A percentile compares a stretch with the other conserved stretches of the same genome.
phyloP scores from a whole-genome alignment of 805 yeast species.

The Diddensiella caesifluorescens region DNA sequence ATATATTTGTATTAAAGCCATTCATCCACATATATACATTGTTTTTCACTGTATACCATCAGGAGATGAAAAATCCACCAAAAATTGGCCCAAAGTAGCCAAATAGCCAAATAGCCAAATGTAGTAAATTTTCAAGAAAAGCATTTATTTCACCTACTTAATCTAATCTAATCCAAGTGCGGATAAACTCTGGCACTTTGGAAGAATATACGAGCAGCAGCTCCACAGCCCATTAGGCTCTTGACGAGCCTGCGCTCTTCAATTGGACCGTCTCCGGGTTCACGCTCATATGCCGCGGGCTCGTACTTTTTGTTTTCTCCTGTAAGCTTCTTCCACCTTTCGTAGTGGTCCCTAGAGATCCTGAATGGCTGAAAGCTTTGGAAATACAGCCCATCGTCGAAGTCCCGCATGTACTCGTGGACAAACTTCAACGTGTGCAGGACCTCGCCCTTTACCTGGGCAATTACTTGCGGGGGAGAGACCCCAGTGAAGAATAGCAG shows the following conservation, averaged over 20 bases:
- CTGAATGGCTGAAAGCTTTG: constrained; percentile 55
- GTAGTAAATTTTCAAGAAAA: too few species aligned
- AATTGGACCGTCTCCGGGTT: constrained; percentile 38
- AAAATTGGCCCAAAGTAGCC: too few species aligned
- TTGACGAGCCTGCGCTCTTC: constrained; percentile 39
- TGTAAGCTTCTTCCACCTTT: constrained; percentile 47
- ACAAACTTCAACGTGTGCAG: constrained; percentile 52
- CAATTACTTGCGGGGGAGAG: constrained; percentile 33
- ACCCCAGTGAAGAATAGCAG: constrained; percentile 43
- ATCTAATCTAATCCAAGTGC: constrained; percentile 18
- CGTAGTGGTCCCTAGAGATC: constrained; percentile 46
- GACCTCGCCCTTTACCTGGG: constrained; percentile 38
- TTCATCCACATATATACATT: too few species aligned
- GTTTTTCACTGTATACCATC: too few species aligned
- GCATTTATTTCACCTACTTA: too few species aligned
- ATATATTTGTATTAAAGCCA: too few species aligned
- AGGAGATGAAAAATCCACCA: too few species aligned
- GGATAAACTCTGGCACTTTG: constrained; percentile 59
- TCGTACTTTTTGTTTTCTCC: constrained; percentile 50
- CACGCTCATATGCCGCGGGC: constrained; percentile 49
- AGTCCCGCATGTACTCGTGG: constrained; percentile 52
- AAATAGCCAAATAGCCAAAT: too few species aligned
- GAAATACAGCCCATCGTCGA: constrained; percentile 52
- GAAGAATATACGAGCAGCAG: constrained; percentile 66
- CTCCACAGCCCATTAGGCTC: constrained; percentile 55